Evolutionary conservation across 2,329 filamentous ascomycete species (phyloP), one percentile per base, ranked within the genome.

Genomic region (Graphilbum fragrans): DNA sequence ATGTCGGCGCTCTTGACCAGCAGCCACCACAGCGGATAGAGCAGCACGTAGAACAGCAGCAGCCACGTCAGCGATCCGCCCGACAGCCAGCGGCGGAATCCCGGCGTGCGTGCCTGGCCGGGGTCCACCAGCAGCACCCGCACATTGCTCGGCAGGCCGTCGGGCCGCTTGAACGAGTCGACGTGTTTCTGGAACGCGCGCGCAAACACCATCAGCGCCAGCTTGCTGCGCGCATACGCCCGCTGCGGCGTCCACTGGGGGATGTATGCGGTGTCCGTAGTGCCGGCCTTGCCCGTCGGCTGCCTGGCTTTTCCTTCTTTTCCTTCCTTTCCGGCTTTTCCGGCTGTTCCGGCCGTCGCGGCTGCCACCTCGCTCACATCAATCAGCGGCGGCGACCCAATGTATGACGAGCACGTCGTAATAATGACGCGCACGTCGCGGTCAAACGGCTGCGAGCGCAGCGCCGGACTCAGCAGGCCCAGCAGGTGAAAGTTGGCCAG

Each of bases 401-500:
- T 84, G 61, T 98, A 96, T 27, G 85, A 81, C 18, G 86, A 80
- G 58, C 93, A 98, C 0, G 85, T 93, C 2, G 84, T 71, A 49
- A 96, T 77, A 43, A 98, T 72, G 46, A 98, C 73, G 46, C 92
- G 74, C 16, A 98, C 86, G 58, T 98, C 92, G 52, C 92, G 77
- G 58, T 98, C 92, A 42, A 93, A 79, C 2, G 92, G 92, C 60
- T 98, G 92, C 1, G 84, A 86, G 49, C 86, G 77, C 45, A 98
- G 70, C 0, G 92, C 90, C 0, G 92, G 92, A 51, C 82, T 92
- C 29, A 98, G 69, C 23, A 98, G 93, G 49, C 84, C 85, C 35
- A 98, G 70, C 4, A 98, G 70, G 55, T 98, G 93, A 63, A 95
- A 96, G 59, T 95, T 96, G 48, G 87, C 82, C 32, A 98, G 72